Percentiles rank a stretch among this genome's conserved stretches.
These are phyloP conservation scores for Ophiocordyceps camponoti-floridani DNA, from an alignment of 2,329 filamentous ascomycete species.

Conservation along the genomic window DNA sequence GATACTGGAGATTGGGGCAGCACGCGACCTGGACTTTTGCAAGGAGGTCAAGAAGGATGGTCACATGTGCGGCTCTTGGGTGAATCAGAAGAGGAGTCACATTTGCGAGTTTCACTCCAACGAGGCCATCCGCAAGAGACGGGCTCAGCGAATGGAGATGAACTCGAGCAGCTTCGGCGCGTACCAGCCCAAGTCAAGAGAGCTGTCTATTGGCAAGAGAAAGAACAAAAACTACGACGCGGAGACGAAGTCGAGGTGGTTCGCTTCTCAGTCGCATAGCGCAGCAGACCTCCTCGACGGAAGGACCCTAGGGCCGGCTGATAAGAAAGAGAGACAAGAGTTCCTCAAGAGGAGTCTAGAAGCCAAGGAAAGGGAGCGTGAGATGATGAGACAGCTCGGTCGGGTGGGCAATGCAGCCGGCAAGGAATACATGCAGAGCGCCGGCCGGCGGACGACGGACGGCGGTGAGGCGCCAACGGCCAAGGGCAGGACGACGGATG, in stretches of 20 bases:
- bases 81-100: slow-evolving; percentile 75
- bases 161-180: slow-evolving; percentile 43
- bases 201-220: slow-evolving; percentile 3
- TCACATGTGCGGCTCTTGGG: slow-evolving; percentile 61
- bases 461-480: slow-evolving; percentile 3
- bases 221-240: slow-evolving; percentile 32
- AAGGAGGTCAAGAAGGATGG: slow-evolving; percentile 75
- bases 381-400: slow-evolving; percentile 51
- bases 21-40: slow-evolving; percentile 78
- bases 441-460: slow-evolving; percentile 7
- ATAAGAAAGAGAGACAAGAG: slow-evolving; percentile 46
- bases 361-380: slow-evolving; percentile 52
- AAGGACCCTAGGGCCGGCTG: slow-evolving; percentile 35
- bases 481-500: slow-evolving; percentile 3
- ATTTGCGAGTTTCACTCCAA: slow-evolving; percentile 91
- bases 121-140: slow-evolving; percentile 52
- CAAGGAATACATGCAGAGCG: slow-evolving; percentile 47
- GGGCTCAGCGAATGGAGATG: slow-evolving; percentile 55
- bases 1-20: slow-evolving; percentile 71
- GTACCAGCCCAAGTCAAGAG: slow-evolving; percentile 10
- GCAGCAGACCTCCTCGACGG: slow-evolving; percentile 48
- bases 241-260: slow-evolving; percentile 38
- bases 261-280: slow-evolving; percentile 29
- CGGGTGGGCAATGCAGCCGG: slow-evolving; percentile 47
- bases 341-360: slow-evolving; percentile 45